Evolutionary conservation across 1,284 basidiomycete genomes (phyloP).

Genomic region (Vanrija sp.): DNA sequence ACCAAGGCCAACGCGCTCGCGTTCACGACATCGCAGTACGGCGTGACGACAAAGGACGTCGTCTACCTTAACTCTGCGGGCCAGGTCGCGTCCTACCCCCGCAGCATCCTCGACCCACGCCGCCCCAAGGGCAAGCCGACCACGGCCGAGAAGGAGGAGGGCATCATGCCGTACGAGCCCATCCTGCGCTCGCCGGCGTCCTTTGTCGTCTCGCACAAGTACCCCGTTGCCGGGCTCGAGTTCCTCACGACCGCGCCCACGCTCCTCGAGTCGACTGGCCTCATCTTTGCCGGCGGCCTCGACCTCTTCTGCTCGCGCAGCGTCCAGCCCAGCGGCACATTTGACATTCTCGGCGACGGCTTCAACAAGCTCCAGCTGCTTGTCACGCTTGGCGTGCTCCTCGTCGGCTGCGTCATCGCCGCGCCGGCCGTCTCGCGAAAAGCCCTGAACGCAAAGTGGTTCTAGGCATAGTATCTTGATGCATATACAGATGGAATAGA

Average conservation of each 20-base stretch:
- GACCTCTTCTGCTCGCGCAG: conserved; percentile 77
- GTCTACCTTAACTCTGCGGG: conserved; percentile 72
- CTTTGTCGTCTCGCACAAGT: conserved; percentile 54
- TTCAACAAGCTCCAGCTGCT: conserved; percentile 94
- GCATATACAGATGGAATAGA: not conserved
- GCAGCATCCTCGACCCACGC: conserved; percentile 75
- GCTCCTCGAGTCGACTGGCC: conserved; percentile 82
- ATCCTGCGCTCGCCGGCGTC: conserved; percentile 68
- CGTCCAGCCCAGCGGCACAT: conserved; percentile 79
- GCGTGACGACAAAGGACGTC: conserved; percentile 80
- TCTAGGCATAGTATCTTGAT: conserved; percentile 2
- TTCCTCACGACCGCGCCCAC: conserved; percentile 71
- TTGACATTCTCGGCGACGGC: conserved; percentile 83
- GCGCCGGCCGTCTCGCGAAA: conserved; percentile 51
- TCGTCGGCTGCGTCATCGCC: conserved; percentile 67
- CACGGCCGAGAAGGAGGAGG: conserved; percentile 75
- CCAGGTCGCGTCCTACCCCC: conserved; percentile 71
- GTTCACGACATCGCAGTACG: conserved; percentile 77
- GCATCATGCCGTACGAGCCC: conserved; percentile 78
- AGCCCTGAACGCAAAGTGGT: conserved; percentile 44
- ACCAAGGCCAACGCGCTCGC: conserved; percentile 64
- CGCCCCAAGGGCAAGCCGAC: conserved; percentile 75
- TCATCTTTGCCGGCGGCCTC: conserved; percentile 80
- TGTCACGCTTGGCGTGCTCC: conserved; percentile 70
- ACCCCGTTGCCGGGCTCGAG: conserved; percentile 63